phyloP scores from a whole-genome alignment of 2,329 filamentous ascomycete genomes.

The Ascochyta viciae-villosae region DNA sequence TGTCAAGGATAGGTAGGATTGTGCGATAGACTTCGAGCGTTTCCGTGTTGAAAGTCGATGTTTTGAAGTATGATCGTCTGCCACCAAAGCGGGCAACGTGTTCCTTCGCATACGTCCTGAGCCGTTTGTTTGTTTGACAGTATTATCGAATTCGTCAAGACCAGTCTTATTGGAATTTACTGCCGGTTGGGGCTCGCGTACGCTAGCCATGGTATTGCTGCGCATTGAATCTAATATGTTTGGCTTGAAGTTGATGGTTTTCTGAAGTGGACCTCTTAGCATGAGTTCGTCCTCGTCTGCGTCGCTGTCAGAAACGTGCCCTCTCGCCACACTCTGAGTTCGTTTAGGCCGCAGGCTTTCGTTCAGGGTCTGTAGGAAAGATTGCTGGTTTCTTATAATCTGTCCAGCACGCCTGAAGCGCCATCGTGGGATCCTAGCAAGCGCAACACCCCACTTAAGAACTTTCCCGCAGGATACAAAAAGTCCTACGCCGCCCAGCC shows the following conservation, averaged over 20 bases:
- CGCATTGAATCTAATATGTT: constrained; percentile 25
- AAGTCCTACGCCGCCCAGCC: constrained; percentile 73
- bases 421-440: constrained; percentile 91
- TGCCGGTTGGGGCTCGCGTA: constrained; percentile 38
- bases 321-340: constrained; percentile 26
- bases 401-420: constrained; percentile 72
- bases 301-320: constrained; percentile 50
- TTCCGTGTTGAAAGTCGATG: constrained; percentile 33
- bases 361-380: constrained; percentile 52
- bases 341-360: constrained; percentile 42
- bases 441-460: constrained; percentile 80
- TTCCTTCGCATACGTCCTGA: constrained; percentile 39
- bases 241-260: constrained; percentile 36
- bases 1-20: constrained; percentile 81
- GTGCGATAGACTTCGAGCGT: constrained; percentile 48
- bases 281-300: constrained; percentile 54
- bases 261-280: constrained; percentile 29
- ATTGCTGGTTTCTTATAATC: constrained; percentile 52
- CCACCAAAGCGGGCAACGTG: constrained; percentile 40
- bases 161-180: constrained; percentile 34
- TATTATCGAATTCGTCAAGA: constrained; percentile 18
- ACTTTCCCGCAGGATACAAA: constrained; percentile 76
- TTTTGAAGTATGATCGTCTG: constrained; percentile 29
- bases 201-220: constrained; percentile 19
- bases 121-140: constrained; percentile 5